Percentiles rank a stretch among this genome's conserved stretches.
Evolutionary conservation across 106 monocot genomes (phyloP).

Genomic region (Amphibolis antarctica): DNA sequence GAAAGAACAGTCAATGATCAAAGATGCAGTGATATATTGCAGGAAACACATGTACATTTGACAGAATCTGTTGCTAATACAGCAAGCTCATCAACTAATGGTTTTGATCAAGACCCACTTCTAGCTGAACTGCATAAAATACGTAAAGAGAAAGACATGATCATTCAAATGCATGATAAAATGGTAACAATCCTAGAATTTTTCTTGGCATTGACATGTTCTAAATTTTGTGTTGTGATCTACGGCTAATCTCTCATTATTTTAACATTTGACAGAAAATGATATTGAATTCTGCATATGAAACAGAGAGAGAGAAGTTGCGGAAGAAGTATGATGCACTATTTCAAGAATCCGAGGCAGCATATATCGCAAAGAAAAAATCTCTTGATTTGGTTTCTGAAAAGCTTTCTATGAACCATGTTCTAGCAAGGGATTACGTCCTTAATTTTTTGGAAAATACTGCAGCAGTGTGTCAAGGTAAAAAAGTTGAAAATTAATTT

Average conservation of each 20-base stretch:
- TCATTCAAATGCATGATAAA: conserved; percentile 32
- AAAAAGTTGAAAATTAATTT: too few relatives aligned
- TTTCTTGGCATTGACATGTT: background rate
- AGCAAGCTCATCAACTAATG: conserved; percentile 18
- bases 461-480: background rate
- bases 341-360: conserved; percentile 30
- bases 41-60: background rate
- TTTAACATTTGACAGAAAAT: conserved; percentile 28
- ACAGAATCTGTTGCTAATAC: conserved; percentile 11
- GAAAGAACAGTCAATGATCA: background rate
- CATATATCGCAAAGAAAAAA: conserved; percentile 27
- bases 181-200: conserved; percentile 25
- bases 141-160: conserved; percentile 26
- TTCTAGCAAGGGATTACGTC: conserved; percentile 61
- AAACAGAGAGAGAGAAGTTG: conserved; percentile 44
- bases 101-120: conserved; percentile 42
- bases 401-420: conserved; percentile 41
- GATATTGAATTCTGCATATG: conserved; percentile 22
- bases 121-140: conserved; percentile 60
- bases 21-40: background rate
- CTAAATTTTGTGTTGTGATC: conserved; percentile 1
- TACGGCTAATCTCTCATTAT: too few relatives aligned
- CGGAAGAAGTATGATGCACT: conserved; percentile 44
- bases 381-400: conserved; percentile 27
- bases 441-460: conserved; percentile 33